A percentile compares a stretch with the other conserved stretches of the same genome.
Evolutionary conservation across 768 basidiomycete genomes (phyloP).

Genomic region (Pleurotus platypus): DNA sequence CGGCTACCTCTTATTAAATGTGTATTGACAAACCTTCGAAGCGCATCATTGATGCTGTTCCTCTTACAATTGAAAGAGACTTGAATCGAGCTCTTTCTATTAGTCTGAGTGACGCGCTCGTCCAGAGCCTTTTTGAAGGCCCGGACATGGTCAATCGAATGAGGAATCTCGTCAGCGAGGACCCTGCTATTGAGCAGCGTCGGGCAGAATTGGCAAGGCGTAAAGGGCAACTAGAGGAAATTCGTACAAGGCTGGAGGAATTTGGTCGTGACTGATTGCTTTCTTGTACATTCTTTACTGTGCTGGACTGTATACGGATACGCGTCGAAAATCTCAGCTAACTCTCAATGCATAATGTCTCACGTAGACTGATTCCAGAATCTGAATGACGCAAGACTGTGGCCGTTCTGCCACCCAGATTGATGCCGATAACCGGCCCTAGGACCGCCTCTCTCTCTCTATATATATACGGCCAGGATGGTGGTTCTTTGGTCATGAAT

Average conservation of each 20-base stretch:
- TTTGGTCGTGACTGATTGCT: slow-evolving; percentile 10
- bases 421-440: too few species aligned
- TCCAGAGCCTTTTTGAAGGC: slow-evolving; percentile 21
- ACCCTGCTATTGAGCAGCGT: slow-evolving; percentile 26
- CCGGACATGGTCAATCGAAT: slow-evolving; percentile 15
- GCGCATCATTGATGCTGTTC: slow-evolving; percentile 55
- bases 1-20: background rate
- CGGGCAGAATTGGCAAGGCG: slow-evolving; percentile 26
- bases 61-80: slow-evolving; percentile 43
- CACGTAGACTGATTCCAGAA: too few species aligned
- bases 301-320: too few species aligned
- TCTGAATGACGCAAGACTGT: too few species aligned
- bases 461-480: too few species aligned
- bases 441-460: too few species aligned
- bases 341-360: too few species aligned
- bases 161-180: slow-evolving; percentile 34
- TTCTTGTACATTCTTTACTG: too few species aligned
- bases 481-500: background rate
- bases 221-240: slow-evolving; percentile 24
- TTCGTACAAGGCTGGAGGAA: slow-evolving; percentile 26
- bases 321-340: too few species aligned
- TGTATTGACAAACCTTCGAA: slow-evolving; percentile 16
- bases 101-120: slow-evolving; percentile 30
- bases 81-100: slow-evolving; percentile 37
- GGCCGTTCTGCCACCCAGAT: too few species aligned